Percentiles rank a stretch among this genome's conserved stretches.
Evolutionary conservation across 1,284 basidiomycete genomes (phyloP).

Genomic region (Neonothopanus nambi): DNA sequence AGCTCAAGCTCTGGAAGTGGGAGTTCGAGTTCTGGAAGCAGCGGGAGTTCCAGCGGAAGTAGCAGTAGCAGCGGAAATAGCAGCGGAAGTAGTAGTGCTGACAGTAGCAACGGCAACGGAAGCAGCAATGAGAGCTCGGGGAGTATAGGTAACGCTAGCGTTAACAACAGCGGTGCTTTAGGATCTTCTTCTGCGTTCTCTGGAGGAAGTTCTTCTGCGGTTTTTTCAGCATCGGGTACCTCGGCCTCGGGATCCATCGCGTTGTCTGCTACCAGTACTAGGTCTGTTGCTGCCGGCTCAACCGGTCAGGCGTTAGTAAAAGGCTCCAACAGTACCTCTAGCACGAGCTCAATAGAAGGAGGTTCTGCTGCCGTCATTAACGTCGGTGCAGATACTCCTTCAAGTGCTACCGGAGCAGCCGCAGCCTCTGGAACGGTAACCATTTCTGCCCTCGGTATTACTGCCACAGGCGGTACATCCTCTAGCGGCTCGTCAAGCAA

Average conservation of each 20-base stretch:
- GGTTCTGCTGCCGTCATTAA: too few species aligned
- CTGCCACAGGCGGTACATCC: not conserved
- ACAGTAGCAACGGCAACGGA: not conserved
- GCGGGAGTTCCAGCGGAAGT: not conserved
- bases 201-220: not conserved
- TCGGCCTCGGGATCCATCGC: too few species aligned
- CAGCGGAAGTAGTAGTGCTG: not conserved
- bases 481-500: not conserved
- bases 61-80: not conserved
- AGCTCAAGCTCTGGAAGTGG: not conserved
- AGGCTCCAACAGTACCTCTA: too few species aligned
- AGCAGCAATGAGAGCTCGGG: not conserved
- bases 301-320: too few species aligned
- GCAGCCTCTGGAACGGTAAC: too few species aligned
- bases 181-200: not conserved
- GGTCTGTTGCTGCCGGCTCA: too few species aligned
- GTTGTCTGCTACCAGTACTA: too few species aligned
- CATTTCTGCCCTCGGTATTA: not conserved
- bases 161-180: not conserved
- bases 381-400: too few species aligned
- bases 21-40: not conserved
- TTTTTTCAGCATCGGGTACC: too few species aligned
- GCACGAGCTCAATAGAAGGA: too few species aligned
- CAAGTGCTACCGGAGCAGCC: too few species aligned
- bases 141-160: not conserved